Evolutionary conservation across 805 yeast genomes (phyloP), one percentile per base, ranked within the genome.

Genomic region (Teunomyces stri): DNA sequence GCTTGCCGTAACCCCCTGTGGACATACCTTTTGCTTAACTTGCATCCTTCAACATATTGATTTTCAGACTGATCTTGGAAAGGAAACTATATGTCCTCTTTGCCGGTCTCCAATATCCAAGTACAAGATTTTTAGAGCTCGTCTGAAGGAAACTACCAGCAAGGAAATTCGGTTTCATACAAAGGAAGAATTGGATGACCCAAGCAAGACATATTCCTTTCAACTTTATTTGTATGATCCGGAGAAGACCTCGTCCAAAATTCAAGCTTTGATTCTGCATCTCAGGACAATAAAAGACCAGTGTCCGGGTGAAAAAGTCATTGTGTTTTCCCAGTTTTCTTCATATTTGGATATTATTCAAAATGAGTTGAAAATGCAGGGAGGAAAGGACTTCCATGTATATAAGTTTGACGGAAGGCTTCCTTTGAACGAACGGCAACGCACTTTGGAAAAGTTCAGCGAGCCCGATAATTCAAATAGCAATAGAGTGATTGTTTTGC

Each of bases 271-370:
- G 21, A 49, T 87, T 4, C 65, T 72, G 3, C 89, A 86, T 57
- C 64, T 89, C 13, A 69, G 78, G 31, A 67, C 65, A 22, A 65
- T 86, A 12, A 76, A 74, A 47, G 79, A 76, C 21, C 80, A 79
- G 12, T 72, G 79, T 6, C 80, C 85, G 0, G 82, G 81, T 12
- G 88, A 84, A 48, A 89, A 87, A 57, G 81, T 87, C 3, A 90
- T 92, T 43, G 91, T 92, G 0, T 92, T 92, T 59, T 89, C 97
- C 1, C 97, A 92, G 56, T 91, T 91, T 57, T 87, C 96, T 0
- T 77, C 88, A 0, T 92, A 82, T 58, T 63, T 91, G 50, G 96
- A 89, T 61, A 69, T 89, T 7, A 79, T 91, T 45, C 85, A 86
- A 55, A 62, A 59, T 15, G 94, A 85, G 52, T 63, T 91, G 3